Conservation (phyloP, 2,329 filamentous ascomycete genomes). For the Teratosphaeriaceae sp. region DNA sequence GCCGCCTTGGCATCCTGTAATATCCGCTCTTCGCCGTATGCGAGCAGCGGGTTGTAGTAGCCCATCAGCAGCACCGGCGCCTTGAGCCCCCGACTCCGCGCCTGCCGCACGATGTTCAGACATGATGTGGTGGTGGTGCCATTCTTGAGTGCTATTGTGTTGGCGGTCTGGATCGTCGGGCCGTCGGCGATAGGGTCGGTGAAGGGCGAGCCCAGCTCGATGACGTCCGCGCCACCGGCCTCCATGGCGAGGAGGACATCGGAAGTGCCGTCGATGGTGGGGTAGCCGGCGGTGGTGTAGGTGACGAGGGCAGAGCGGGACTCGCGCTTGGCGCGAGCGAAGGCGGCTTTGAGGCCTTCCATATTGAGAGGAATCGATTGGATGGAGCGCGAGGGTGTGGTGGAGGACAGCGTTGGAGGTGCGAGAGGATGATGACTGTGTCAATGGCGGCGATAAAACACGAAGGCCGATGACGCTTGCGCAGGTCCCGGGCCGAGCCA, state of each 20-base stretch:
- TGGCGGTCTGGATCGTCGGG: slow-evolving; percentile 91
- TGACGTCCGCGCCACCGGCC: slow-evolving; percentile 87
- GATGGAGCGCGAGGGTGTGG: no score
- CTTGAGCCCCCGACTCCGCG: slow-evolving; percentile 68
- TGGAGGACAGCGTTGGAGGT: no score
- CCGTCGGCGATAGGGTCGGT: slow-evolving; percentile 98
- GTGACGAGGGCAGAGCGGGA: slow-evolving; percentile 71
- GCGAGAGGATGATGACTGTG: no score
- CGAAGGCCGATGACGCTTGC: no score
- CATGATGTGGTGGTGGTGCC: slow-evolving; percentile 76
- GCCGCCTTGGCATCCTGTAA: slow-evolving; percentile 76
- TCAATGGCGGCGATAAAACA: no score
- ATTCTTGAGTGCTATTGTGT: slow-evolving; percentile 81
- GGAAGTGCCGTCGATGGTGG: slow-evolving; percentile 72
- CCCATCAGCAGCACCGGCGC: slow-evolving; percentile 92
- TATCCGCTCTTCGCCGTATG: slow-evolving; percentile 88
- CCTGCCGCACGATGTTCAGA: slow-evolving; percentile 76
- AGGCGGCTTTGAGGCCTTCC: slow-evolving; percentile 45
- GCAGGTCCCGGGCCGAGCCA: no score
- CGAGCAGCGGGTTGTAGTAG: slow-evolving; percentile 95
- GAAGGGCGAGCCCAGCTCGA: slow-evolving; percentile 94
- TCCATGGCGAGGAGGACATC: slow-evolving; percentile 85
- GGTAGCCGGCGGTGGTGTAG: slow-evolving; percentile 93
- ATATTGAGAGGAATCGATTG: slow-evolving; percentile 30
- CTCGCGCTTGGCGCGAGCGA: slow-evolving; percentile 46